A percentile compares a stretch with the other conserved stretches of the same genome.
Conservation (phyloP, 2,329 filamentous ascomycete genomes). For the Cryoendolithus antarcticus region DNA sequence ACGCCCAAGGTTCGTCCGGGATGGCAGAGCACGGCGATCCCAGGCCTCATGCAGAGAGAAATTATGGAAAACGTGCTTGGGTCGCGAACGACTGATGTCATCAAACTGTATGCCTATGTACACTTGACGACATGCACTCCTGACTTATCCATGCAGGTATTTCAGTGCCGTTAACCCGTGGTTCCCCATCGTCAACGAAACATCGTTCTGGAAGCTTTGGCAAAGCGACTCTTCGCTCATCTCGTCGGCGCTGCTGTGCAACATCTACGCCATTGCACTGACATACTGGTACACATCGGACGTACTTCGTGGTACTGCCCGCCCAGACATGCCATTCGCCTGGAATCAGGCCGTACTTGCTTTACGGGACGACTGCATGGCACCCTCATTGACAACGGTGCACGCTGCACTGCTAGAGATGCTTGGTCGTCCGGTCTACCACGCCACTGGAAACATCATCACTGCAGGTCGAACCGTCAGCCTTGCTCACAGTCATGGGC, state of each 20-base stretch:
- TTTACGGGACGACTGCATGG: slow-evolving; percentile 31
- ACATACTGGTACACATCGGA: slow-evolving; percentile 27
- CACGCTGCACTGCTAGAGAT: slow-evolving; percentile 29
- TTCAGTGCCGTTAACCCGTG: slow-evolving; percentile 26
- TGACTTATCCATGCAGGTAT: slow-evolving; percentile 20
- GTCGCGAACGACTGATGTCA: slow-evolving; percentile 24
- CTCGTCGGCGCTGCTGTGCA: slow-evolving; percentile 26
- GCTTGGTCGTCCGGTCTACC: slow-evolving; percentile 28
- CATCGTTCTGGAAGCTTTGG: slow-evolving; percentile 23
- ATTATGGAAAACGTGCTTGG: slow-evolving; percentile 31
- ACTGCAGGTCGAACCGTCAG: slow-evolving; percentile 42
- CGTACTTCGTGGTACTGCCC: slow-evolving; percentile 23
- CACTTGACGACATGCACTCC: neutral
- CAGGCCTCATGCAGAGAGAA: slow-evolving; percentile 27
- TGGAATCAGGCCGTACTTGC: slow-evolving; percentile 32
- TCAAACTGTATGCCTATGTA: slow-evolving; percentile 22
- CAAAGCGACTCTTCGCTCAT: slow-evolving; percentile 23
- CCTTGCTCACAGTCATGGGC: slow-evolving; percentile 42
- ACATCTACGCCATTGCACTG: slow-evolving; percentile 27
- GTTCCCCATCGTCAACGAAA: slow-evolving; percentile 30
- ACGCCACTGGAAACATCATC: slow-evolving; percentile 37
- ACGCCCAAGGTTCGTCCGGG: slow-evolving; percentile 40
- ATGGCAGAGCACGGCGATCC: slow-evolving; percentile 8
- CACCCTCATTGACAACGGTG: slow-evolving; percentile 28
- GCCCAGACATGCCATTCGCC: slow-evolving; percentile 27